These are phyloP conservation scores for Paxillus involutus DNA, from an alignment of 768 basidiomycete species.

Conservation along the genomic window DNA sequence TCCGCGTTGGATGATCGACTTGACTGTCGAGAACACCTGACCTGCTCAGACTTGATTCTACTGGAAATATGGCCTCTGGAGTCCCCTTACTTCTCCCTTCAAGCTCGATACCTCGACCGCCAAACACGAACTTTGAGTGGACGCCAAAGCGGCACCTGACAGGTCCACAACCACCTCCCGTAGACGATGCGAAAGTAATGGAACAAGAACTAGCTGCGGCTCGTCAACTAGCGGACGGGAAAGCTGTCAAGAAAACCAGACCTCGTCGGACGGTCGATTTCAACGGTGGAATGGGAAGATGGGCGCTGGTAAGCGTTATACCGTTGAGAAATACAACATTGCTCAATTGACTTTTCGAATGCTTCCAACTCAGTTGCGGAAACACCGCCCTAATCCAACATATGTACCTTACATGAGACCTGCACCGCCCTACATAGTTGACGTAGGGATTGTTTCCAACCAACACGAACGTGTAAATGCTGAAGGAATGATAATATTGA, in stretches of 20 bases:
- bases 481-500: conserved; percentile 25
- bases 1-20: too few relatives aligned
- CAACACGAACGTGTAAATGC: conserved; percentile 14
- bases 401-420: conserved; percentile 81
- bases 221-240: conserved; percentile 73
- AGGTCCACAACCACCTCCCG: conserved; percentile 71
- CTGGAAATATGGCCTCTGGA: conserved; percentile 14
- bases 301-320: conserved; percentile 63
- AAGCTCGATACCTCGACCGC: conserved; percentile 35
- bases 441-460: conserved; percentile 53
- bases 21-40: too few relatives aligned
- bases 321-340: neutral
- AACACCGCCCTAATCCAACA: conserved; percentile 74
- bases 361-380: conserved; percentile 52
- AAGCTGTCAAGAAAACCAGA: conserved; percentile 85
- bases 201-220: conserved; percentile 80
- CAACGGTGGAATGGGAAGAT: conserved; percentile 83
- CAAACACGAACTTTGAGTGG: conserved; percentile 64
- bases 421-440: conserved; percentile 83
- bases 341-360: neutral
- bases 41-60: neutral
- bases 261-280: conserved; percentile 96
- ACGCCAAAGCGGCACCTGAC: conserved; percentile 67
- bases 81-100: conserved; percentile 60
- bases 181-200: conserved; percentile 71